These are phyloP conservation scores for Pseudogymnoascus sp. DNA, from an alignment of 2,329 filamentous ascomycete species.

Conservation along the genomic window DNA sequence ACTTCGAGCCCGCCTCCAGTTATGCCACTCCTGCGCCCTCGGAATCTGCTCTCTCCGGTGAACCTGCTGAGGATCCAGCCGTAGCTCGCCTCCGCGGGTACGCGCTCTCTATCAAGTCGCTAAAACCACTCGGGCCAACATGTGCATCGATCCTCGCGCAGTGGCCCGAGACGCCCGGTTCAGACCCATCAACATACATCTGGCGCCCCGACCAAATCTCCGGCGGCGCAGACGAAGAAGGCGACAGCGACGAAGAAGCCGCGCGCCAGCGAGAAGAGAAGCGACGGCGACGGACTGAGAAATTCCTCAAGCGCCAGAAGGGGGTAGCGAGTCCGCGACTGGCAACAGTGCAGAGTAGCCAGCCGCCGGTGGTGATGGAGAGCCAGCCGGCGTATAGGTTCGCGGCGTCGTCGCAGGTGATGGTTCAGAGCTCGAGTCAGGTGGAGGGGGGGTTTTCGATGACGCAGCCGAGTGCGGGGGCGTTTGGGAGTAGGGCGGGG, in stretches of 20 bases:
- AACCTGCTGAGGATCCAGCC: slow-evolving; percentile 27
- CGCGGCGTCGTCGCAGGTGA: not conserved
- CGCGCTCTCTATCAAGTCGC: slow-evolving; percentile 28
- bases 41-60: slow-evolving; percentile 24
- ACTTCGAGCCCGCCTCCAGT: slow-evolving; percentile 18
- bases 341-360: not conserved
- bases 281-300: slow-evolving; percentile 28
- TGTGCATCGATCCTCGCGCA: slow-evolving; percentile 30
- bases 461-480: slow-evolving; percentile 45
- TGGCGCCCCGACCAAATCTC: slow-evolving; percentile 25
- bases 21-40: slow-evolving; percentile 26
- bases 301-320: slow-evolving; percentile 25
- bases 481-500: slow-evolving; percentile 38
- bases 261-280: slow-evolving; percentile 22
- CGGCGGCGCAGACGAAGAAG: slow-evolving; percentile 19
- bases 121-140: slow-evolving; percentile 22
- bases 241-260: slow-evolving; percentile 17
- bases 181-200: slow-evolving; percentile 31
- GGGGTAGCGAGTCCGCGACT: slow-evolving; percentile 3
- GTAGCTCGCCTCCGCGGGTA: slow-evolving; percentile 34
- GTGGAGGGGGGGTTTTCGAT: slow-evolving; percentile 27
- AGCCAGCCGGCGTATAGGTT: not conserved
- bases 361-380: not conserved
- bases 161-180: slow-evolving; percentile 33
- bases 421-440: slow-evolving; percentile 17